These are phyloP conservation scores for Lunasporangiospora selenospora DNA, from an alignment of 192 early-diverging fungal genomes.

Conservation along the genomic window DNA sequence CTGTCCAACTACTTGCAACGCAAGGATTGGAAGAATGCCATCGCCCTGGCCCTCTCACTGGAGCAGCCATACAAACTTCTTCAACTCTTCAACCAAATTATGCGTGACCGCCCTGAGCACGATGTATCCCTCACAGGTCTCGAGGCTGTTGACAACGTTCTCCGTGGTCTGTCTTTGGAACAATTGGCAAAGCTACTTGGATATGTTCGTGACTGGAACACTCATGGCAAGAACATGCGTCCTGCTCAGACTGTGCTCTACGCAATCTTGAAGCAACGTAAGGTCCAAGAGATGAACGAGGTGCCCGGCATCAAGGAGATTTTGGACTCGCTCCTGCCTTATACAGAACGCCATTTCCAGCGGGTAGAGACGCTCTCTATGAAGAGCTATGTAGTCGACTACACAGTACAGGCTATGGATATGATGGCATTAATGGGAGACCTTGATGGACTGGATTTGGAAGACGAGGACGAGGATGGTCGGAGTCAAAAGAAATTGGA, in stretches of 20 bases:
- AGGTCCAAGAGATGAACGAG: constrained; percentile 71
- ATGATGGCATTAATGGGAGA: constrained; percentile 49
- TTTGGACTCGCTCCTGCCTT: constrained; percentile 84
- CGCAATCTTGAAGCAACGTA: constrained; percentile 71
- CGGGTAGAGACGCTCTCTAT: constrained; percentile 80
- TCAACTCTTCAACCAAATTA: constrained; percentile 70
- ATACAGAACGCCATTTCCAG: constrained; percentile 91
- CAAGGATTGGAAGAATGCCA: constrained; percentile 94
- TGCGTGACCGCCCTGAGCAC: constrained; percentile 55
- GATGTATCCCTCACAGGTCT: constrained; percentile 67
- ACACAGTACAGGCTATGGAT: constrained; percentile 91
- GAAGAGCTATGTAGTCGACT: constrained; percentile 87
- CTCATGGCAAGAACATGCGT: constrained; percentile 79
- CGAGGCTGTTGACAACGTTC: constrained; percentile 70
- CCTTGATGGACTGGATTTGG: constrained; percentile 28
- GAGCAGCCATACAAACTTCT: constrained; percentile 89
- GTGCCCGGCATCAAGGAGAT: constrained; percentile 87
- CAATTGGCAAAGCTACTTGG: constrained; percentile 81
- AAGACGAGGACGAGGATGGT: constrained; percentile 13
- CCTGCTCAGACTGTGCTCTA: constrained; percentile 86
- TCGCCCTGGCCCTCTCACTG: constrained; percentile 86
- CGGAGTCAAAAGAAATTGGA: constrained; percentile 33
- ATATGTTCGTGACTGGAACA: constrained; percentile 96
- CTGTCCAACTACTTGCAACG: constrained; percentile 83
- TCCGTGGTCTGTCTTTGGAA: constrained; percentile 65